A percentile compares a stretch with the other conserved stretches of the same genome.
Evolutionary conservation across 192 early-diverging fungal genomes (phyloP).

Genomic region (Linnemannia hyalina): DNA sequence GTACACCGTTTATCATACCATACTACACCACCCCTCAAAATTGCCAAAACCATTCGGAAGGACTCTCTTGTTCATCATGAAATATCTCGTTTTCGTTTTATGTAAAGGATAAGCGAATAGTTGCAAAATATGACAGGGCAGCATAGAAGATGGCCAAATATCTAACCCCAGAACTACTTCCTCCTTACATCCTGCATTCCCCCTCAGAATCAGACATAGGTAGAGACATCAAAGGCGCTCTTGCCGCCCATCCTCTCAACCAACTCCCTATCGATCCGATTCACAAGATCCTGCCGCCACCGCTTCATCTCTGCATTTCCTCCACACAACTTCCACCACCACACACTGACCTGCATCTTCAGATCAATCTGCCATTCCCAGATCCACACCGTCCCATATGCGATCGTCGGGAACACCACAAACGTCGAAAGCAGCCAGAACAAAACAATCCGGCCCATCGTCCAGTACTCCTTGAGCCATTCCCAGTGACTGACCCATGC

Average conservation of each 20-base stretch:
- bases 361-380: conserved; percentile 57
- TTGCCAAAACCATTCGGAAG: too few species aligned
- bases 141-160: not conserved
- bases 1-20: too few species aligned
- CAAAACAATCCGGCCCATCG: conserved; percentile 17
- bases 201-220: conserved; percentile 4
- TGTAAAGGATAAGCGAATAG: too few species aligned
- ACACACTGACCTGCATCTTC: conserved; percentile 49
- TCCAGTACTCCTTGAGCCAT: conserved; percentile 17
- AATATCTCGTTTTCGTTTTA: too few species aligned
- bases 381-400: conserved; percentile 43
- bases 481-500: conserved; percentile 12
- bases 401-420: conserved; percentile 32
- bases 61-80: too few species aligned
- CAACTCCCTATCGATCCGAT: conserved; percentile 16
- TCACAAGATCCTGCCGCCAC: conserved; percentile 40
- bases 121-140: too few species aligned
- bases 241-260: conserved; percentile 37
- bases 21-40: too few species aligned
- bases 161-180: not conserved
- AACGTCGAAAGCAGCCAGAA: conserved; percentile 38
- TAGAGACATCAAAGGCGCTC: conserved; percentile 36
- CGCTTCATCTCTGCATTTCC: conserved; percentile 51
- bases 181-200: not conserved
- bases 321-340: conserved; percentile 54